Base-by-base conservation (phyloP, 345 rosid genomes). In the Aurinia saxatilis region DNA sequence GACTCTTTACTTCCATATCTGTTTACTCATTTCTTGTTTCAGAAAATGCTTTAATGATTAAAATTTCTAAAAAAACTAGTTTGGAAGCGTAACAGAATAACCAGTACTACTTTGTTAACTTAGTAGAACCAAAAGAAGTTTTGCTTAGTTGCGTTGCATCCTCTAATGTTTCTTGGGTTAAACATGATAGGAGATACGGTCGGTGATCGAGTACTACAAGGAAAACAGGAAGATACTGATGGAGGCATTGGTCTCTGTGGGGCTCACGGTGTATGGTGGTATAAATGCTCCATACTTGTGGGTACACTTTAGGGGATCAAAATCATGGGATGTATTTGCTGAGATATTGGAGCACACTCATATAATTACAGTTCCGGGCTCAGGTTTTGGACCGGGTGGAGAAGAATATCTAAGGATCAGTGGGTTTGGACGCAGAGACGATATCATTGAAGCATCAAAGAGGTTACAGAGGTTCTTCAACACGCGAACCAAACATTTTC, bases 361-460 rank as follows among this genome's bases (percentile, higher is more conserved):
- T 17, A 71, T 90, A 19, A 75, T 79, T 25, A 87, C 91, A 1
- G 75, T 85, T 44, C 97, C 95, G 6, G 96, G 96, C 7, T 75
- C 81, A 8, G 88, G 93, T 14, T 87, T 91, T 16, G 96, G 96
- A 33, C 98, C 91, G 0, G 86, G 75, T 14, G 98, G 96, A 8
- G 86, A 81, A 59, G 98, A 76, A 64, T 84, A 76, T 45, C 52
- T 91, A 9, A 81, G 96, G 63, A 62, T 91, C n/a, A 78, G 91
- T 63, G 86, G 96, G 5, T 85, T 88, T 63, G 95, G 88, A 54
- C 72, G 35, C 4, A 71, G 76, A 64, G 77, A 77, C 5, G 33
- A 25, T 30, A 78, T 85, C 23, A 7, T 81, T 27, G 89, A 90
- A 77, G 97, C 93, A 33, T 74, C 89, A 27, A 51, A 48, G 71